These are phyloP conservation scores for Aspergillus panamensis DNA, from an alignment of 495 filamentous ascomycete species.

Conservation along the genomic window DNA sequence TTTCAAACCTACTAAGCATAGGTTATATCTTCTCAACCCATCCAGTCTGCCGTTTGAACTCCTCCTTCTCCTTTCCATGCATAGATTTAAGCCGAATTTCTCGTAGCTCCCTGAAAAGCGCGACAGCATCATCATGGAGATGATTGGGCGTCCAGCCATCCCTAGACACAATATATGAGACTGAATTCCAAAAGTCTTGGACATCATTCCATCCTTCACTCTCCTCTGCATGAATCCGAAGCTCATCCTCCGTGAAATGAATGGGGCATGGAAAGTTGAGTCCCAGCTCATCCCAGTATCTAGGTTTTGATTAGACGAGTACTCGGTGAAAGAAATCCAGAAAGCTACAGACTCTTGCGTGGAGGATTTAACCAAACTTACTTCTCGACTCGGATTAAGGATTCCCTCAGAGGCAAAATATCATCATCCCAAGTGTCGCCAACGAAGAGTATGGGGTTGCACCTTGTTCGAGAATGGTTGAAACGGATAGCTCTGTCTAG, in stretches of 20 bases:
- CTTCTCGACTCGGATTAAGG: conserved; percentile 25
- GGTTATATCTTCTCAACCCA: conserved; percentile 13
- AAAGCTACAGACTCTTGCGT: not conserved
- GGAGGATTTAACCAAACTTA: conserved; percentile 7
- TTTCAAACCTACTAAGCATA: no score
- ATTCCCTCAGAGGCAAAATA: conserved; percentile 27
- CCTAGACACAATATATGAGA: conserved; percentile 20
- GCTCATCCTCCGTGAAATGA: conserved; percentile 26
- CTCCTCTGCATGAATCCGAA: conserved; percentile 23
- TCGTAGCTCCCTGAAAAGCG: conserved; percentile 19
- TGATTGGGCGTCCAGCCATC: conserved; percentile 26
- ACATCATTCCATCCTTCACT: conserved; percentile 28
- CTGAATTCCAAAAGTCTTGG: conserved; percentile 25
- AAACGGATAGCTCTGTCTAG: conserved; percentile 16
- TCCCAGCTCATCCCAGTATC: conserved; percentile 27
- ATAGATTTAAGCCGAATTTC: conserved; percentile 19
- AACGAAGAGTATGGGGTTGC: conserved; percentile 23
- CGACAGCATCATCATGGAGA: conserved; percentile 18
- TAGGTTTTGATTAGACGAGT: conserved; percentile 4
- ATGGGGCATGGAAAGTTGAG: conserved; percentile 26
- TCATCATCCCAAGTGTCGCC: conserved; percentile 31
- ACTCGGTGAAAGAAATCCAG: not conserved
- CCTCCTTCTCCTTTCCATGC: conserved; percentile 21
- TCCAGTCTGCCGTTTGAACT: conserved; percentile 17
- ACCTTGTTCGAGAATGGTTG: conserved; percentile 14